Base-by-base conservation (phyloP, 495 filamentous ascomycete genomes). In the Aspergillus mulundensis region DNA sequence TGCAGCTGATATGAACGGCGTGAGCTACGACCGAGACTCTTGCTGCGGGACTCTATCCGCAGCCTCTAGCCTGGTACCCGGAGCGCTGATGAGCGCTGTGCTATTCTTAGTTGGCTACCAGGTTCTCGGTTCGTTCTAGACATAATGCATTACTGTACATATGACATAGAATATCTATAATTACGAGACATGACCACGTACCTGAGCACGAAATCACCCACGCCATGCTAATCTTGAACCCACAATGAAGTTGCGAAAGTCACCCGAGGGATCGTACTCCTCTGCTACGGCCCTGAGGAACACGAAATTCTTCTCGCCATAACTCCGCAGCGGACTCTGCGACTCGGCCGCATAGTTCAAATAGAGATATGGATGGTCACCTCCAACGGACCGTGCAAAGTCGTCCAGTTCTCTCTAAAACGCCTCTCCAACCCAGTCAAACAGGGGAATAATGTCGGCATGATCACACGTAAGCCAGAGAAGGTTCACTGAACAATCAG, bases 1-100 rank as follows among this genome's bases (percentile, higher is more conserved):
- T 38, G 93, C 92, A 3, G 93, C 93, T 10, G 66, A 77, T 58
- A 84, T 85, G 64, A 97, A 97, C 68, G 87, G 89, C 56, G 90
- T 97, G 49, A 87, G 86, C 0, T 96, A 91, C 63, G 80, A 57
- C 30, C 54, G 84, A 60, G 67, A 84, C 45, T 67, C 76, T 16
- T 95, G 91, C 75, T 96, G 91, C 62, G 90, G 88, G 7, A 60
- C 53, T 14, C 40, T 39, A 0, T 77, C 74, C 8, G 65, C 64
- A 8, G 72, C 72, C 2, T 55, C 63, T 14, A 64, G 41, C 14
- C 32, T 69, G 7, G 38, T 65, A 23, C 61, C 67, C 10, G 53
- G 58, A 6, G 48, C 57, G 34, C 2, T 67, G 32, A 62, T 65
- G 16, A 61, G 57, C 4, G 52, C 66, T 36, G n/a, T 70, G 20